Evolutionary conservation across 2,329 filamentous ascomycete species (phyloP).

Genomic region (Emmonsiellopsis sp.): DNA sequence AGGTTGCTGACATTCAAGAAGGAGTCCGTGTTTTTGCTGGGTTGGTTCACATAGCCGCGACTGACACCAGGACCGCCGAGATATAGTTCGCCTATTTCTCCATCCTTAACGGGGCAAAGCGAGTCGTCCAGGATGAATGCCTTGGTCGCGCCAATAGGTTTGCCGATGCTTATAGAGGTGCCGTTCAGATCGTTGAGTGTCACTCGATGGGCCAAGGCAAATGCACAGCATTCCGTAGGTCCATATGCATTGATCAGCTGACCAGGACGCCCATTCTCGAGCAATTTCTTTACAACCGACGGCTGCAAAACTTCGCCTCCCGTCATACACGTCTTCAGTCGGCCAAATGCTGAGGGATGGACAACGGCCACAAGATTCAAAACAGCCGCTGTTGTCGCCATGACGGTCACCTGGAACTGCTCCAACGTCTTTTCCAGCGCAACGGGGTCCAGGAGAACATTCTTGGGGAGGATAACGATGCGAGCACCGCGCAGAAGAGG

Average conservation of each 20-base stretch:
- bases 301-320: constrained; percentile 15
- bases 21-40: constrained; percentile 54
- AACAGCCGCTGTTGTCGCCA: constrained; percentile 12
- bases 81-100: constrained; percentile 15
- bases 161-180: constrained; percentile 2
- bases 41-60: constrained; percentile 56
- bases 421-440: constrained; percentile 5
- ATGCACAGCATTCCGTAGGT: constrained; percentile 15
- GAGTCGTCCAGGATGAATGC: constrained; percentile 10
- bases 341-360: constrained; percentile 10
- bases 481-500: constrained; percentile 12
- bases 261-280: constrained; percentile 10
- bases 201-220: constrained; percentile 11
- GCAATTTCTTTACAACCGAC: constrained; percentile 9
- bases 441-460: constrained; percentile 7
- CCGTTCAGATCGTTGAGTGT: constrained; percentile 9
- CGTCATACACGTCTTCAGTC: constrained; percentile 8
- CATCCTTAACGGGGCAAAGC: constrained; percentile 4
- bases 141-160: constrained; percentile 6
- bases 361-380: constrained; percentile 10
- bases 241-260: constrained; percentile 17
- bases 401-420: constrained; percentile 8
- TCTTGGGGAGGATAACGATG: constrained; percentile 11
- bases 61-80: constrained; percentile 53
- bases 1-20: constrained; percentile 62